Evolutionary conservation across 495 filamentous ascomycete species (phyloP).

Genomic region (Xylaria curta): DNA sequence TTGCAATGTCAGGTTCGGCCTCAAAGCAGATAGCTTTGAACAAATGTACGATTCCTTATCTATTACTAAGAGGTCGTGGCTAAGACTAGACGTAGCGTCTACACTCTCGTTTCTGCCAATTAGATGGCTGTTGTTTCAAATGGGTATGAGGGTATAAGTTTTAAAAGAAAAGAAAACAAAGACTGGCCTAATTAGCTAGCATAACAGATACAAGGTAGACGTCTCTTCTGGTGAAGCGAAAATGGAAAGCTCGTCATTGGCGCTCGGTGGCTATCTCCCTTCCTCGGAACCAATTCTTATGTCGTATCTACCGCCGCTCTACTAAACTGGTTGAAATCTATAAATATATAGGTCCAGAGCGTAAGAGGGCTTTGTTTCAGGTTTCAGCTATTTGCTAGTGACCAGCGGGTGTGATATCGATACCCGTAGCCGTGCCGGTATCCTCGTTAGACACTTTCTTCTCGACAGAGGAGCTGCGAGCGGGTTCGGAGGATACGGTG

Average conservation of each 20-base stretch:
- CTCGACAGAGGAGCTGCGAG: conserved; percentile 13
- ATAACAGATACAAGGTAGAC: neutral
- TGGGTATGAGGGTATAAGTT: conserved; percentile 19
- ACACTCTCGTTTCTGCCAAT: neutral
- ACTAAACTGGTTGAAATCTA: neutral
- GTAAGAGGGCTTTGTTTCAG: neutral
- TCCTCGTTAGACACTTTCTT: neutral
- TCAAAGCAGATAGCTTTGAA: neutral
- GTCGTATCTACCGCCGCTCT: neutral
- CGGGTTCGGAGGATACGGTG: neutral
- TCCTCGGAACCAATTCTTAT: neutral
- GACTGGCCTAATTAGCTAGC: neutral
- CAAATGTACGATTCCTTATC: neutral
- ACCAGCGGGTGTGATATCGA: neutral
- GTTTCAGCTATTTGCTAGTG: neutral
- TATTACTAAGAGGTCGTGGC: neutral
- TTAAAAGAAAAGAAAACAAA: neutral
- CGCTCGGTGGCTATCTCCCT: neutral
- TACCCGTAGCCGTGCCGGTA: conserved; percentile 5
- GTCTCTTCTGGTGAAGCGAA: neutral
- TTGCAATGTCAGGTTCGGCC: neutral
- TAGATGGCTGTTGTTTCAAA: conserved; percentile 5
- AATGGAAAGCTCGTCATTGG: neutral
- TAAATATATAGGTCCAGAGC: neutral
- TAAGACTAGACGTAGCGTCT: neutral